These are phyloP conservation scores for Aspergillus eucalypticola DNA, from an alignment of 2,329 filamentous ascomycete genomes.

Conservation along the genomic window DNA sequence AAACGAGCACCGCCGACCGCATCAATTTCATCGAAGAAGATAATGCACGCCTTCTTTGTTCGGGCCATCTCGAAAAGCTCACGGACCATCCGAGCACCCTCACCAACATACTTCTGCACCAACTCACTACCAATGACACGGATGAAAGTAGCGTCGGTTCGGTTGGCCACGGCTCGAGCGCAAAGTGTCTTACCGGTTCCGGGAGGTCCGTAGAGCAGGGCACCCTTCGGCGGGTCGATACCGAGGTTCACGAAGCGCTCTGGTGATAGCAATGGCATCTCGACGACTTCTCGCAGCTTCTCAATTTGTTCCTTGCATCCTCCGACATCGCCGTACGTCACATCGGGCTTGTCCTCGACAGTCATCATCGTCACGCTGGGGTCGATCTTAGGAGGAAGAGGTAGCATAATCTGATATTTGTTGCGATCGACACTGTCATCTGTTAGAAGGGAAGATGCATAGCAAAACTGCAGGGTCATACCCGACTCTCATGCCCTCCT, in stretches of 20 bases:
- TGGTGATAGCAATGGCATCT: constrained; percentile 94
- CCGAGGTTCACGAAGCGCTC: constrained; percentile 98
- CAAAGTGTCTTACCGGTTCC: constrained; percentile 99
- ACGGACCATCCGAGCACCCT: constrained; percentile 96
- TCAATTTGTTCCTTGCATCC: constrained; percentile 99
- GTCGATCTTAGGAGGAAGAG: constrained; percentile 96
- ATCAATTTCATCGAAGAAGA: constrained; percentile 99
- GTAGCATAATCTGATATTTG: constrained; percentile 98
- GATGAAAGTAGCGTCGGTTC: constrained; percentile 98
- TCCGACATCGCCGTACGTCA: constrained; percentile 97
- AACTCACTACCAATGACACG: constrained; percentile 96
- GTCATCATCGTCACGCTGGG: constrained; percentile 99
- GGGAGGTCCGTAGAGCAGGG: constrained; percentile 91
- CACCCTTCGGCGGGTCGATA: constrained; percentile 97
- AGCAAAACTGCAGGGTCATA: constrained; percentile 39
- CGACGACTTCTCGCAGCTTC: constrained; percentile 96
- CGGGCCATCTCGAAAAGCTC: constrained; percentile 99
- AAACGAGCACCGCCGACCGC: constrained; percentile 94
- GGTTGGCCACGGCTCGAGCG: constrained; percentile 93
- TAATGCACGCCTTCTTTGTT: constrained; percentile 99
- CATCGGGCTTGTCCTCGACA: constrained; percentile 98
- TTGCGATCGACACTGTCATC: constrained; percentile 79
- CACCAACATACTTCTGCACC: constrained; percentile 98
- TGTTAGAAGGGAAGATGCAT: background rate
- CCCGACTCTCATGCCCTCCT: constrained; percentile 98